phyloP scores from a whole-genome alignment of 2,329 filamentous ascomycete genomes.

The Penicillium occitanis region DNA sequence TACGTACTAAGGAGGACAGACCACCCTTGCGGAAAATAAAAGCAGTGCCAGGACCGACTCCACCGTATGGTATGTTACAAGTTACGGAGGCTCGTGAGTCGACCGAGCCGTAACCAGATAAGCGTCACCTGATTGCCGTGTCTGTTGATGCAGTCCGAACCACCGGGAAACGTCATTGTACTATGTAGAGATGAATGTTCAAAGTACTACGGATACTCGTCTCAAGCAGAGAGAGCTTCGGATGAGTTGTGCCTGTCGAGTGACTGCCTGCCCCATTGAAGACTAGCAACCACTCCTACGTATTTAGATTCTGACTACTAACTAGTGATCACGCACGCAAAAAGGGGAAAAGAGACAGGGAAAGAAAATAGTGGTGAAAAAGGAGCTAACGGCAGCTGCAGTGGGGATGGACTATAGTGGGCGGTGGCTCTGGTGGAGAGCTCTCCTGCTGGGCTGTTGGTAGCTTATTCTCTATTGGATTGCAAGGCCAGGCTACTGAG shows the following conservation, averaged over 20 bases:
- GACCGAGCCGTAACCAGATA: not conserved
- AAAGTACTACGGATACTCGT: not conserved
- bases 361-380: not conserved
- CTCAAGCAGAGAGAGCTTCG: not conserved
- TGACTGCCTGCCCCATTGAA: not conserved
- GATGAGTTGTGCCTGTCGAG: not conserved
- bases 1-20: not conserved
- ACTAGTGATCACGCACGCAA: not conserved
- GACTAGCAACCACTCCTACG: not conserved
- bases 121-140: slow-evolving; percentile 13
- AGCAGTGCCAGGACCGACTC: not conserved
- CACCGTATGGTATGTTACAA: slow-evolving; percentile 6
- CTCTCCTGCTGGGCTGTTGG: not conserved
- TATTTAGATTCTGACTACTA: not conserved
- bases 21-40: slow-evolving; percentile 1
- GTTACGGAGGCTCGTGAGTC: slow-evolving; percentile 12
- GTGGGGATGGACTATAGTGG: not conserved
- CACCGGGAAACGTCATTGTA: not conserved
- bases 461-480: not conserved
- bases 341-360: not conserved
- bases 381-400: slow-evolving; percentile 1
- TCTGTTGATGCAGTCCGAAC: not conserved
- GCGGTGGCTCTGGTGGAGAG: slow-evolving; percentile 11
- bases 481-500: not conserved
- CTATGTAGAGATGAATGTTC: not conserved